phyloP scores from a whole-genome alignment of 768 basidiomycete species.

The Podaxis sp. region DNA sequence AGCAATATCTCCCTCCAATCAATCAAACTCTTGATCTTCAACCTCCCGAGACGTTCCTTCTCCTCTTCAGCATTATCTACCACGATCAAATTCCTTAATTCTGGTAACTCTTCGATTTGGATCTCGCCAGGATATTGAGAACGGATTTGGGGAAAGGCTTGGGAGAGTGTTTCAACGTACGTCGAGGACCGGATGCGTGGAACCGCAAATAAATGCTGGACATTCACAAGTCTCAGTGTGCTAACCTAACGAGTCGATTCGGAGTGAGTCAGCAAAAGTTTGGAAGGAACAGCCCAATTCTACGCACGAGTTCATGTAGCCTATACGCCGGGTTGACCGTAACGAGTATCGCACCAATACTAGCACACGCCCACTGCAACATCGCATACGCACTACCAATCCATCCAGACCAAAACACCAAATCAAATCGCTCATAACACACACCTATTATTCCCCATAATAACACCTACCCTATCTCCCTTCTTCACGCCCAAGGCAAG shows the following conservation, averaged over 20 bases:
- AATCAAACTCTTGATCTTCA: conserved; percentile 44
- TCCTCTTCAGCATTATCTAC: conserved; percentile 54
- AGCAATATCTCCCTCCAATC: conserved; percentile 73
- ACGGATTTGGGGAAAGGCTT: conserved; percentile 53
- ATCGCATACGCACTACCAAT: conserved; percentile 63
- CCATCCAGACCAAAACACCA: neutral
- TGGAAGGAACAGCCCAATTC: neutral
- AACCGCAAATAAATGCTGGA: conserved; percentile 67
- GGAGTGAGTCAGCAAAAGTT: neutral
- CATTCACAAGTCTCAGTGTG: conserved; percentile 59
- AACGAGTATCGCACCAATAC: conserved; percentile 76
- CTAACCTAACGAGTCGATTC: conserved; percentile 39
- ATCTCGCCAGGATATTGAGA: conserved; percentile 48
- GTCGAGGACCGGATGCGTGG: conserved; percentile 63
- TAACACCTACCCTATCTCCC: conserved; percentile 73
- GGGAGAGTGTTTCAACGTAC: conserved; percentile 57
- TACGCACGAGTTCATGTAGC: conserved; percentile 61
- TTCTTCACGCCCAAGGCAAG: conserved; percentile 63
- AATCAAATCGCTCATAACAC: conserved; percentile 4
- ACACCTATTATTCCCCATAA: conserved; percentile 86
- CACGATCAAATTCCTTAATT: conserved; percentile 59
- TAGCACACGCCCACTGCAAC: conserved; percentile 85
- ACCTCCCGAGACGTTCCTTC: conserved; percentile 30
- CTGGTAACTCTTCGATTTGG: conserved; percentile 53
- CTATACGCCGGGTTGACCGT: conserved; percentile 84